Evolutionary conservation across 345 rosid species (phyloP), one percentile per base, ranked within the genome.

Genomic region (Durio zibethinus): DNA sequence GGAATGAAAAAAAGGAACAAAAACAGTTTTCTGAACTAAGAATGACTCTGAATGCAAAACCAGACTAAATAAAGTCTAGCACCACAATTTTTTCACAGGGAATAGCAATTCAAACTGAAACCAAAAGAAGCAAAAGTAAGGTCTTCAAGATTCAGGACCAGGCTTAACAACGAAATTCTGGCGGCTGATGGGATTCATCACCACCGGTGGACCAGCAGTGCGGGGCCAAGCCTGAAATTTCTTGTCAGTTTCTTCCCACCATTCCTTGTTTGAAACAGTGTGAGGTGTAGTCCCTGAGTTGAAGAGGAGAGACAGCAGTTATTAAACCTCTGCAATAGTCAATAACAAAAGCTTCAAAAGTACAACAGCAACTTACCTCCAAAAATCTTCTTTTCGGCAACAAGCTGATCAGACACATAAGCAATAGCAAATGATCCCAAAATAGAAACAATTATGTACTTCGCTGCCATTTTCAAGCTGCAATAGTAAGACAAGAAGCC

Each of bases 151-250:
- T 64, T 86, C 81, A 36, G 85, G 85, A 3, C 45, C 75, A 0
- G 90, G 42, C 85, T 89, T 95, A 72, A 95, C 87, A 33, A 93
- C 89, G 87, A 91, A 95, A 73, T 95, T 93, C 86, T 91, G 99
- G 76, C 98, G 97, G 79, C 88, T 92, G 70, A 92, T 92, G 43
- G 99, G 97, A 43, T 95, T 95, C 97, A 95, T 92, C 77, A 93
- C 97, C 18, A 93, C 97, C 0, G 99, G 98, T 50, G 97, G 89
- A 40, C 98, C 98, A 20, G 94, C 98, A 47, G 96, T 88, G n/a
- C 96, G 95, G 11, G 99, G 99, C 99, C 99, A 95, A 8, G 96
- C 93, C 87, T 89, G 99, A 80, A 95, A 85, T 43, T 86, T 93
- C 90, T 90, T 91, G 82, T 93, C 98, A 0, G 97, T 95, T 54